Percentiles rank a stretch among this genome's conserved stretches.
Evolutionary conservation across 1,284 basidiomycete genomes (phyloP).

Genomic region (Naganishia cerealis): DNA sequence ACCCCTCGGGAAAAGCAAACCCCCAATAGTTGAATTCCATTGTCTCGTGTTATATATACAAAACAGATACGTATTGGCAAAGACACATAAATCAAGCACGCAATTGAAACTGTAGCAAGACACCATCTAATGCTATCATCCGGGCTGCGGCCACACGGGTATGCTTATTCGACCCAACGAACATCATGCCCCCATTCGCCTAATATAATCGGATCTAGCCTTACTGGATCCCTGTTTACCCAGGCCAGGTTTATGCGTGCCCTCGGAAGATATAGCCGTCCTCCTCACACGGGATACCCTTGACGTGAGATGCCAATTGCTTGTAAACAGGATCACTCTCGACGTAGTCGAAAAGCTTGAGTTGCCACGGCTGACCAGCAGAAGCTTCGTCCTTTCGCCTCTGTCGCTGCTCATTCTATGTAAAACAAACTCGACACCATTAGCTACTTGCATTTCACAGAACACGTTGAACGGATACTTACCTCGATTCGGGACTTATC

Average conservation of each 20-base stretch:
- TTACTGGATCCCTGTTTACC: neutral
- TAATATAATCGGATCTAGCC: neutral
- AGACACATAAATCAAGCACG: neutral
- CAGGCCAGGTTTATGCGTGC: constrained; percentile 1
- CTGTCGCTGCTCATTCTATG: constrained; percentile 86
- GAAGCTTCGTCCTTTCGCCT: constrained; percentile 78
- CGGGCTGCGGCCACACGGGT: neutral
- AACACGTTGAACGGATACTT: constrained; percentile 36
- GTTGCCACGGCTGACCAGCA: constrained; percentile 69
- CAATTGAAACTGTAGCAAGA: constrained; percentile 4
- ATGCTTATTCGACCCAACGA: neutral
- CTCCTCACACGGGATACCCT: constrained; percentile 51
- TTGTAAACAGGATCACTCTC: constrained; percentile 70
- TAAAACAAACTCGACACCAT: neutral
- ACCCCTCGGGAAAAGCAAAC: neutral
- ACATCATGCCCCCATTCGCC: neutral
- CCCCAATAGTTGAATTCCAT: constrained; percentile 3
- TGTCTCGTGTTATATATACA: constrained; percentile 11
- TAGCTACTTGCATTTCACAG: neutral
- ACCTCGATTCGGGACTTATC: constrained; percentile 94
- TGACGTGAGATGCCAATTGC: constrained; percentile 53
- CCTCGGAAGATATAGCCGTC: constrained; percentile 47
- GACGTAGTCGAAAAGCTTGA: constrained; percentile 71
- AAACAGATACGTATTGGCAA: neutral
- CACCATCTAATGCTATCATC: neutral